Evolutionary conservation across 352 stramenopile genomes (phyloP).

Genomic region (Phytophthora idaei): DNA sequence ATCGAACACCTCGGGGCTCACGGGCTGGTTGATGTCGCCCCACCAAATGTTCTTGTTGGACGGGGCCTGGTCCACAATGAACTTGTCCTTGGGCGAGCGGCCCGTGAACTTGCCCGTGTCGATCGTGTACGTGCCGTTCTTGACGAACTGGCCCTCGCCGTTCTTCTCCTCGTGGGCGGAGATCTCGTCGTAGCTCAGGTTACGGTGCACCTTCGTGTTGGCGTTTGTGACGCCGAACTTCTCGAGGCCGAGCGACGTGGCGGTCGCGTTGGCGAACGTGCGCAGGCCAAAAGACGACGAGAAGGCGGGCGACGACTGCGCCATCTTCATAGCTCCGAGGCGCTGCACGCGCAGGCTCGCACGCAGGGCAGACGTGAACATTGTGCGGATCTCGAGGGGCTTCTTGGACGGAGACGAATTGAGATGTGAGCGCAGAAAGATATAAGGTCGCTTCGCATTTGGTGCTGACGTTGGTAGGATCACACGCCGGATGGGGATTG

Average conservation of each 20-base stretch:
- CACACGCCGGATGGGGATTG: conserved; percentile 15
- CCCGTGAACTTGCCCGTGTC: conserved; percentile 99
- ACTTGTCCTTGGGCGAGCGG: conserved; percentile 98
- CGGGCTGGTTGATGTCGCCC: conserved; percentile 96
- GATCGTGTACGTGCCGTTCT: conserved; percentile 95
- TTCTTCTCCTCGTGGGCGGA: conserved; percentile 95
- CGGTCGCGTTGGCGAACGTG: conserved; percentile 53
- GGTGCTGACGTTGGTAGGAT: conserved; percentile 24
- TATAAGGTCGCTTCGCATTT: conserved; percentile 18
- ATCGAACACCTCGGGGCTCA: conserved; percentile 94
- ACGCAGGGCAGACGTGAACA: conserved; percentile 68
- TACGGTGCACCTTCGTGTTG: conserved; percentile 93
- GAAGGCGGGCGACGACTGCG: conserved; percentile 36
- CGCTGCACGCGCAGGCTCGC: conserved; percentile 64
- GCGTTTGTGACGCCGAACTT: conserved; percentile 91
- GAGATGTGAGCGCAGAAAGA: conserved; percentile 40
- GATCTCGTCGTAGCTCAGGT: conserved; percentile 96
- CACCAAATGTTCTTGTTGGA: conserved; percentile 97
- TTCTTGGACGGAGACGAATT: conserved; percentile 40
- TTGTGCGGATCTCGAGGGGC: conserved; percentile 19
- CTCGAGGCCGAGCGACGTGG: conserved; percentile 71
- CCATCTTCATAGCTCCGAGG: conserved; percentile 44
- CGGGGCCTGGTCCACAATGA: conserved; percentile 94
- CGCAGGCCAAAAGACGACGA: conserved; percentile 34
- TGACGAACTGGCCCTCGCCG: conserved; percentile 91